These are phyloP conservation scores for Epichloe amarillans DNA, from an alignment of 2,329 filamentous ascomycete genomes.

Conservation along the genomic window DNA sequence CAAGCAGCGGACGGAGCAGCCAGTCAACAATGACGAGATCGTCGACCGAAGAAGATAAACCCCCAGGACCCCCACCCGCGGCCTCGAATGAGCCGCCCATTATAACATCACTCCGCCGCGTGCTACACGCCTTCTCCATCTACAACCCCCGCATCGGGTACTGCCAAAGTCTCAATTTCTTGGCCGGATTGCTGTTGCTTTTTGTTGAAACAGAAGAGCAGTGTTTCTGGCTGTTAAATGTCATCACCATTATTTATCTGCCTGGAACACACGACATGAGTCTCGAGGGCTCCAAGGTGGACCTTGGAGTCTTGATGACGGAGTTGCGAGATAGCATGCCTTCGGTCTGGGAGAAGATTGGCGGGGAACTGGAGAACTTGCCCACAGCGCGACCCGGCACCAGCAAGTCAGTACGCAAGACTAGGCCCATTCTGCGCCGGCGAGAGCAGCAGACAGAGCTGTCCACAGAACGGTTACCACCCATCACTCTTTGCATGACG, in stretches of 20 bases:
- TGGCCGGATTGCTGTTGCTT: conserved; percentile 76
- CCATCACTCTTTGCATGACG: conserved; percentile 83
- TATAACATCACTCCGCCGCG: conserved; percentile 67
- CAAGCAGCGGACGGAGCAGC: conserved; percentile 20
- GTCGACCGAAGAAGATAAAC: conserved; percentile 20
- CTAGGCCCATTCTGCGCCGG: conserved; percentile 26
- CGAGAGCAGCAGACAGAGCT: conserved; percentile 25
- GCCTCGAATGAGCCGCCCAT: conserved; percentile 55
- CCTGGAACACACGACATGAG: conserved; percentile 86
- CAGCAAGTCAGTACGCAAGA: conserved; percentile 21
- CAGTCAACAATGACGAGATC: conserved; percentile 24
- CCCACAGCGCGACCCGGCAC: conserved; percentile 23
- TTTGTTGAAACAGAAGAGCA: conserved; percentile 85
- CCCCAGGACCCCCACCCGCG: conserved; percentile 18
- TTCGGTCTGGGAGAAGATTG: conserved; percentile 75
- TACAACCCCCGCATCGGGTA: conserved; percentile 89
- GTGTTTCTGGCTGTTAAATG: conserved; percentile 82
- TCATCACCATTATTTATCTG: conserved; percentile 77
- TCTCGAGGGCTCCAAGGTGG: conserved; percentile 83
- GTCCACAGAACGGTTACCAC: conserved; percentile 52
- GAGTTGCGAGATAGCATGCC: conserved; percentile 73
- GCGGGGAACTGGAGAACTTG: conserved; percentile 54
- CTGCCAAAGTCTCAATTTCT: conserved; percentile 90
- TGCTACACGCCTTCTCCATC: conserved; percentile 78
- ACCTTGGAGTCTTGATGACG: conserved; percentile 86